Evolutionary conservation across 305 asterid genomes (phyloP).

Genomic region (Fraxinus baroniana): DNA sequence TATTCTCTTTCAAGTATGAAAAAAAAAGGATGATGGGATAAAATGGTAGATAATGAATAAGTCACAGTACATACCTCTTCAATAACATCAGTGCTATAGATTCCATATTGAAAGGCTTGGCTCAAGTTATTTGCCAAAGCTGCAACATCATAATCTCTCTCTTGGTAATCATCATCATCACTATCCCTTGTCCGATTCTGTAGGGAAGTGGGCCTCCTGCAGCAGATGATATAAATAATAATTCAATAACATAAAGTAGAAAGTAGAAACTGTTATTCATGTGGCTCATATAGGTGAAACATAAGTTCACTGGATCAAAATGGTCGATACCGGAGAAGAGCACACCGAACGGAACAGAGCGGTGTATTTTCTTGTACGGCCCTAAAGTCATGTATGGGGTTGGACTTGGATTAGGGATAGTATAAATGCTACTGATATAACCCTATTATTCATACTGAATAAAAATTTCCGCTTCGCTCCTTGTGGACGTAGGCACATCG

Average conservation of each 20-base stretch:
- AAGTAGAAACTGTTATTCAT: background rate
- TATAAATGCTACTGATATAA: too few species aligned
- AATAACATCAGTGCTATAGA: conserved; percentile 61
- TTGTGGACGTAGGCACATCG: too few species aligned
- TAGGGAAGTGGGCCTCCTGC: conserved; percentile 88
- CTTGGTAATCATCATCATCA: conserved; percentile 97
- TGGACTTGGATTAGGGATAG: background rate
- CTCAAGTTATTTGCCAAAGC: conserved; percentile 95
- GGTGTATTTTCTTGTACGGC: background rate
- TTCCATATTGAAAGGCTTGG: conserved; percentile 92
- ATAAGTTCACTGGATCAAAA: too few species aligned
- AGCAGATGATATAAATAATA: conserved; percentile 22
- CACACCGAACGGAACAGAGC: too few species aligned
- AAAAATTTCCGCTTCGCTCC: background rate
- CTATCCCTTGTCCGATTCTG: conserved; percentile 87
- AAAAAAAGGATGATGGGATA: background rate
- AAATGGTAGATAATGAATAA: background rate
- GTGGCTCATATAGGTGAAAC: too few species aligned
- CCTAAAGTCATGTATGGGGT: background rate
- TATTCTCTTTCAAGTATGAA: background rate
- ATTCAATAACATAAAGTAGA: background rate
- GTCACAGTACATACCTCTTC: conserved; percentile 55
- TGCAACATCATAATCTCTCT: conserved; percentile 94
- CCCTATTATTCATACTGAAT: background rate
- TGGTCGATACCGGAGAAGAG: too few species aligned